These are phyloP conservation scores for Pestalotiopsis sp. DNA, from an alignment of 2,329 filamentous ascomycete genomes.

Conservation along the genomic window DNA sequence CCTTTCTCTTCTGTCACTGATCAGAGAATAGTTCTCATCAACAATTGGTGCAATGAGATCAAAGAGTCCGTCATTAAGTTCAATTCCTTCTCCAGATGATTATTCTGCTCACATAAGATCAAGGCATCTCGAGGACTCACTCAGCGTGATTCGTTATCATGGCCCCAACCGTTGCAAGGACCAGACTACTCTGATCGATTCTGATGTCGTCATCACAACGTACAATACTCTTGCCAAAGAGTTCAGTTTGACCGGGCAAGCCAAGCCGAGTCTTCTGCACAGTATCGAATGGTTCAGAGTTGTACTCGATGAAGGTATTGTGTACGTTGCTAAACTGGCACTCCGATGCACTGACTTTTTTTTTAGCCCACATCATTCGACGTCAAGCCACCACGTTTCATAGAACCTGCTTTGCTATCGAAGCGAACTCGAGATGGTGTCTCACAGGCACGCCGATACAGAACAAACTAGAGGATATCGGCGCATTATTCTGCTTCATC, in stretches of 20 bases:
- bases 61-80: slow-evolving; percentile 26
- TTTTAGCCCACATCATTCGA: slow-evolving; percentile 52
- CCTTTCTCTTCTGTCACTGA: slow-evolving; percentile 12
- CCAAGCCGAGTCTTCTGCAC: slow-evolving; percentile 26
- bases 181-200: slow-evolving; percentile 25
- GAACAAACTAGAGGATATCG: slow-evolving; percentile 52
- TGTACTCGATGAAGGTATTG: slow-evolving; percentile 45
- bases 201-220: slow-evolving; percentile 46
- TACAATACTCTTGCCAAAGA: slow-evolving; percentile 46
- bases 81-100: neutral
- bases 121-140: slow-evolving; percentile 32
- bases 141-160: slow-evolving; percentile 37
- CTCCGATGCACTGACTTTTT: slow-evolving; percentile 40
- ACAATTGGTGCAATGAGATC: slow-evolving; percentile 41
- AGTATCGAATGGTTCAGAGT: slow-evolving; percentile 40
- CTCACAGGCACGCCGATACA: slow-evolving; percentile 55
- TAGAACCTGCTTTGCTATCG: slow-evolving; percentile 39
- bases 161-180: slow-evolving; percentile 29
- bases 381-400: slow-evolving; percentile 44
- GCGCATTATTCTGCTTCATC: slow-evolving; percentile 50
- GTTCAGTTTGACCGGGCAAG: slow-evolving; percentile 7
- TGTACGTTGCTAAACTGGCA: neutral
- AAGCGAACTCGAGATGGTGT: slow-evolving; percentile 49
- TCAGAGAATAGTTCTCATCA: slow-evolving; percentile 34
- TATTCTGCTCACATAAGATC: neutral